A percentile compares a stretch with the other conserved stretches of the same genome.
Conservation (phyloP, 2,329 filamentous ascomycete species). For the Sporothrix inflata region DNA sequence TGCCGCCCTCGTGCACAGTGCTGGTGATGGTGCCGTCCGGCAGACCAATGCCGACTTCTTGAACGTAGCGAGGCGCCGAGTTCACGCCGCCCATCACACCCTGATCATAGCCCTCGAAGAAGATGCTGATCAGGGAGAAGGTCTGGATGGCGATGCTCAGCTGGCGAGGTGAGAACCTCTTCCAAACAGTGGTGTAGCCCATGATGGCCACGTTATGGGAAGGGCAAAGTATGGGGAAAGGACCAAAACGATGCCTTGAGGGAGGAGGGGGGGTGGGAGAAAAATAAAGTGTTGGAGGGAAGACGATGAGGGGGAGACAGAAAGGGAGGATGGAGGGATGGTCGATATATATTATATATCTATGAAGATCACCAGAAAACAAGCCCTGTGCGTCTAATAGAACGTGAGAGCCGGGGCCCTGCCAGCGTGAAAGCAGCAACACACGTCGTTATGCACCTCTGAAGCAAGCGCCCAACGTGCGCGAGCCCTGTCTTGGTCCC, state of each 20-base stretch:
- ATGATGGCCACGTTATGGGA: slow-evolving; percentile 40
- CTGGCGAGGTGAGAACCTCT: slow-evolving; percentile 46
- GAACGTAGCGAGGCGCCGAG: slow-evolving; percentile 46
- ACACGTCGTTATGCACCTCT: not conserved
- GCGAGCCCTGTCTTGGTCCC: slow-evolving; percentile 8
- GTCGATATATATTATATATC: slow-evolving; percentile 3
- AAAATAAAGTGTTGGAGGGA: not conserved
- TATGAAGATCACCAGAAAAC: slow-evolving; percentile 4
- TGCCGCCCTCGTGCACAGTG: slow-evolving; percentile 54
- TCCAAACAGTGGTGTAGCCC: slow-evolving; percentile 49
- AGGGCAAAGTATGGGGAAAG: slow-evolving; percentile 16
- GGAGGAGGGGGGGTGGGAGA: not conserved
- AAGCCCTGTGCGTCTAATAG: not conserved
- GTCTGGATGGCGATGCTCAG: slow-evolving; percentile 45
- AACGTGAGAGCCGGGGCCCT: not conserved
- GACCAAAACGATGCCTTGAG: not conserved
- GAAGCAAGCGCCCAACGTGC: slow-evolving; percentile 6
- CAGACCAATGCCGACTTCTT: slow-evolving; percentile 50
- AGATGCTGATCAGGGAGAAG: slow-evolving; percentile 40
- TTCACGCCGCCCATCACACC: slow-evolving; percentile 59
- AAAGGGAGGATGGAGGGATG: not conserved
- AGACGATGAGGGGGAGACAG: not conserved
- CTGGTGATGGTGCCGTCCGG: slow-evolving; percentile 52
- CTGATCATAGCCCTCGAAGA: slow-evolving; percentile 56
- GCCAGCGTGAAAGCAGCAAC: not conserved